Evolutionary conservation across 73 alveolate genomes (phyloP).

Genomic region (Paraurostyla sp.): DNA sequence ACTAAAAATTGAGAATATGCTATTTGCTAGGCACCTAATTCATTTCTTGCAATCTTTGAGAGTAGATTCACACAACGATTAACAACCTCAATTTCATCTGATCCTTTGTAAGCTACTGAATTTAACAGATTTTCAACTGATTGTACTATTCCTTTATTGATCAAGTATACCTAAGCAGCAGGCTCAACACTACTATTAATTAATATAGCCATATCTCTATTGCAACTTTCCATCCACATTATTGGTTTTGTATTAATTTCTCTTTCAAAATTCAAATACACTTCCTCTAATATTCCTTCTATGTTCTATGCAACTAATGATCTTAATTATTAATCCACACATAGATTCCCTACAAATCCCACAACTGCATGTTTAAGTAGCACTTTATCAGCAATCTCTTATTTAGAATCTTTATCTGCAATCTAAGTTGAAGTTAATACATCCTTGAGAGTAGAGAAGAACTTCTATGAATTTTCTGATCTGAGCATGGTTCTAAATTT

Average conservation of each 20-base stretch:
- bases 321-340: slow-evolving; percentile 57
- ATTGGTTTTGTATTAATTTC: slow-evolving; percentile 5
- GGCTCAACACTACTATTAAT: slow-evolving; percentile 37
- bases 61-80: slow-evolving; percentile 35
- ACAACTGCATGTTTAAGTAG: slow-evolving; percentile 62
- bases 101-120: neutral
- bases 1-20: slow-evolving; percentile 47
- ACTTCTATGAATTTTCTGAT: neutral
- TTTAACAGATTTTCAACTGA: slow-evolving; percentile 9
- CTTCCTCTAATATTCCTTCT: slow-evolving; percentile 48
- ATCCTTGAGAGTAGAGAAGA: slow-evolving; percentile 16
- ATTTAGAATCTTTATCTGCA: neutral
- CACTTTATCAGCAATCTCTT: slow-evolving; percentile 53
- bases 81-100: slow-evolving; percentile 29
- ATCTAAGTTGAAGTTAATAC: neutral
- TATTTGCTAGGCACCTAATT: slow-evolving; percentile 4
- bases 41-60: slow-evolving; percentile 31
- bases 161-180: slow-evolving; percentile 31
- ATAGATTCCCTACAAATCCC: slow-evolving; percentile 64
- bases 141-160: neutral
- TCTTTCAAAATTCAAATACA: neutral
- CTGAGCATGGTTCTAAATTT: slow-evolving; percentile 59
- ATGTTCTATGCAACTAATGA: slow-evolving; percentile 31
- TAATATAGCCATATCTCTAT: slow-evolving; percentile 54
- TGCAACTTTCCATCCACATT: slow-evolving; percentile 57